These are phyloP conservation scores for Teratosphaeria gauchensis DNA, from an alignment of 2,329 filamentous ascomycete genomes.

Conservation along the genomic window DNA sequence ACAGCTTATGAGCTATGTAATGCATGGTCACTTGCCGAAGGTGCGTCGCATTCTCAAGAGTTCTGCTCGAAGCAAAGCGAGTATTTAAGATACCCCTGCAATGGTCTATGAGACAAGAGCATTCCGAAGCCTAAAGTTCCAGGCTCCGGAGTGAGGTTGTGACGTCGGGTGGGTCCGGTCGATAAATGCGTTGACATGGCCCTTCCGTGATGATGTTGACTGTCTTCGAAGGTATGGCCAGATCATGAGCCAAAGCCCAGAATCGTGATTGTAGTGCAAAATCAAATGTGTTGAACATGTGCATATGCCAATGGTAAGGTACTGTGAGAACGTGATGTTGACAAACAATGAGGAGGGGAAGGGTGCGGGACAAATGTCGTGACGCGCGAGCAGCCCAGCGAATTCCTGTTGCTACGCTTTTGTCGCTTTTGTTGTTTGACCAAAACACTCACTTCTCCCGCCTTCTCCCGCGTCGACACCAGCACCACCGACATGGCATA, in stretches of 20 bases:
- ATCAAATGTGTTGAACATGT: too few relatives aligned
- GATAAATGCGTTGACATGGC: neutral
- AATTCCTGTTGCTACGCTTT: neutral
- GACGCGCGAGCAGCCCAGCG: neutral
- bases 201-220: neutral
- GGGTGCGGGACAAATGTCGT: neutral
- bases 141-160: too few relatives aligned
- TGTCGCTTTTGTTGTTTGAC: neutral
- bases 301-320: too few relatives aligned
- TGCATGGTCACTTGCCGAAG: too few relatives aligned
- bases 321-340: neutral
- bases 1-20: too few relatives aligned
- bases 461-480: neutral
- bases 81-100: too few relatives aligned
- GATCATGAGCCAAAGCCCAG: too few relatives aligned
- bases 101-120: neutral
- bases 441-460: neutral
- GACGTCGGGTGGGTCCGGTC: neutral
- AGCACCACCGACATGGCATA: neutral
- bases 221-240: too few relatives aligned
- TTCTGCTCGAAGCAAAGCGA: too few relatives aligned
- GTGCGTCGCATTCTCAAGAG: too few relatives aligned
- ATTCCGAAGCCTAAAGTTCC: neutral
- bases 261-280: too few relatives aligned
- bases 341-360: neutral